Conservation (phyloP, 192 early-diverging fungal species). For the Mortierella hygrophila region DNA sequence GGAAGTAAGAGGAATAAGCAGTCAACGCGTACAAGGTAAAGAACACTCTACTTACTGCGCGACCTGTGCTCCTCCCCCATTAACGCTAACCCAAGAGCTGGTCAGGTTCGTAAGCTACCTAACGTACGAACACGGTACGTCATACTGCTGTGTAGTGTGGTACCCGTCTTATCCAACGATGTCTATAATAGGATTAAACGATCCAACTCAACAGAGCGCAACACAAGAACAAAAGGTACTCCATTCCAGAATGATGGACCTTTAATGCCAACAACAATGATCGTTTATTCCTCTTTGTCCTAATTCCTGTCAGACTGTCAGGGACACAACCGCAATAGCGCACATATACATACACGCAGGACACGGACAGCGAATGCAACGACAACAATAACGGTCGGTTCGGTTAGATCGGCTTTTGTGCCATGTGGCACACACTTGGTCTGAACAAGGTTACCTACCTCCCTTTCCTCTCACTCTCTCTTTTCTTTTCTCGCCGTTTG, state of each 20-base stretch:
- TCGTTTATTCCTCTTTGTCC: not conserved
- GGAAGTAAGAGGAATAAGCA: not conserved
- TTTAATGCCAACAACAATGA: not conserved
- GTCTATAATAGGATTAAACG: not conserved
- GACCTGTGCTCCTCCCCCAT: not conserved
- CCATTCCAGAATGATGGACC: not conserved
- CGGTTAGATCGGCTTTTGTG: not conserved
- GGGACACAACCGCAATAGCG: not conserved
- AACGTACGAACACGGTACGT: not conserved
- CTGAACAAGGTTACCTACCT: not conserved
- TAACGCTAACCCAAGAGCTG: not conserved
- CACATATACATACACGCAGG: not conserved
- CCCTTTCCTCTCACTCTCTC: too few species aligned
- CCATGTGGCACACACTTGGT: not conserved
- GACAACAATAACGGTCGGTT: not conserved
- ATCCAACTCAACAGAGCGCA: not conserved
- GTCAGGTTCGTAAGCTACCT: constrained; percentile 15
- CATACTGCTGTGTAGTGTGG: not conserved
- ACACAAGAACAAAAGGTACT: too few species aligned
- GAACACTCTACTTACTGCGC: not conserved
- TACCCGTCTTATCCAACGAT: not conserved
- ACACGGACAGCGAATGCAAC: not conserved
- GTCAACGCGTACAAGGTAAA: not conserved
- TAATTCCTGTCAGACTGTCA: not conserved
- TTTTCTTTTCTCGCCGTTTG: not conserved